Conservation (phyloP, 169 alveolate species). For the Babesia ovis region DNA sequence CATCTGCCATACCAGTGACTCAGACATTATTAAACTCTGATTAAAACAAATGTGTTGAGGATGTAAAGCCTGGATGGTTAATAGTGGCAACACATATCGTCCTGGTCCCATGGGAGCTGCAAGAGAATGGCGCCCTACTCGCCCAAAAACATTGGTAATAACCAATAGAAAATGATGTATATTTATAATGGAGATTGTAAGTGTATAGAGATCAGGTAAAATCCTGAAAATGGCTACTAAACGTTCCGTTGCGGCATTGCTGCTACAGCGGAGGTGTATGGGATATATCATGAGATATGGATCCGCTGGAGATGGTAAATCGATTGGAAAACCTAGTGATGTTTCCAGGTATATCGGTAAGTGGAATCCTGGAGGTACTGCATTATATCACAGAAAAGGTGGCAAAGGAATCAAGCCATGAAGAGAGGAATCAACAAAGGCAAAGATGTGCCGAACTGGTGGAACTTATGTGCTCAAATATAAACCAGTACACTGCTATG, state of each 20-base stretch:
- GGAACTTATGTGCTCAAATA: conserved; percentile 13
- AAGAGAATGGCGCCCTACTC: too few relatives aligned
- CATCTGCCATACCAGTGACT: too few relatives aligned
- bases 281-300: conserved; percentile 49
- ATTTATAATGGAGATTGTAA: too few relatives aligned
- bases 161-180: too few relatives aligned
- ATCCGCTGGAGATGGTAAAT: neutral
- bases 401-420: conserved; percentile 24
- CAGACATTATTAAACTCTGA: too few relatives aligned
- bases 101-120: too few relatives aligned
- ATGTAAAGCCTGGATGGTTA: too few relatives aligned
- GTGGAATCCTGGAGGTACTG: neutral
- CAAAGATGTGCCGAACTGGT: conserved; percentile 17
- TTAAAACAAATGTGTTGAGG: too few relatives aligned
- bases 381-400: conserved; percentile 5
- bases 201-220: neutral
- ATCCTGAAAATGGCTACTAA: conserved; percentile 4
- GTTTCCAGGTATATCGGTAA: conserved; percentile 53
- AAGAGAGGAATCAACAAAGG: neutral
- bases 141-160: too few relatives aligned
- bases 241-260: neutral
- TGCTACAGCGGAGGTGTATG: conserved; percentile 44
- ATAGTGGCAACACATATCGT: too few relatives aligned
- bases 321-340: conserved; percentile 38
- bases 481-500: conserved; percentile 51